These are phyloP conservation scores for Phanerodontia chrysosporium DNA, from an alignment of 768 basidiomycete genomes.

Conservation along the genomic window DNA sequence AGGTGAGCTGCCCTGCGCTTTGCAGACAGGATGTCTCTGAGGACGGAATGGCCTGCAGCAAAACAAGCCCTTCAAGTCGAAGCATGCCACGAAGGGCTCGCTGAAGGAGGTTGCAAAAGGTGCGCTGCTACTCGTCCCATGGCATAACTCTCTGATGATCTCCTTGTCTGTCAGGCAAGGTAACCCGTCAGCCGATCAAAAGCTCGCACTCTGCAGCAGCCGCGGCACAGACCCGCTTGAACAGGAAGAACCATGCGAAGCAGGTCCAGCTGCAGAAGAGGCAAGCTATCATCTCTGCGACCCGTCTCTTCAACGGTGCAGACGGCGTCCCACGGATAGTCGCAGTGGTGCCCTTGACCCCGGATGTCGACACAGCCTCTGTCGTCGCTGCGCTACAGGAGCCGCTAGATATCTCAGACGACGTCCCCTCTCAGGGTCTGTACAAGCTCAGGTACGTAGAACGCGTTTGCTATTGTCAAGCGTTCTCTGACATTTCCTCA, in stretches of 20 bases:
- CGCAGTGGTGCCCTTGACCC: constrained; percentile 79
- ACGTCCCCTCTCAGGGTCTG: constrained; percentile 45
- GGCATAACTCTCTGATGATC: not conserved
- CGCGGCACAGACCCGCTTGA: constrained; percentile 66
- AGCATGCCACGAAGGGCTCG: constrained; percentile 81
- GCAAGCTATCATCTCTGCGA: constrained; percentile 59
- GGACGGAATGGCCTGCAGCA: constrained; percentile 38
- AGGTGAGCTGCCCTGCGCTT: constrained; percentile 38
- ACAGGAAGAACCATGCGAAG: constrained; percentile 81
- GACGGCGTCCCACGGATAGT: constrained; percentile 84
- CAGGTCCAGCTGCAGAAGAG: constrained; percentile 76
- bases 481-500: constrained; percentile 26
- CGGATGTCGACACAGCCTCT: constrained; percentile 51
- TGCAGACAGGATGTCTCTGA: not conserved
- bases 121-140: constrained; percentile 18
- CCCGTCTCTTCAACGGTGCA: constrained; percentile 73
- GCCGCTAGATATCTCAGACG: constrained; percentile 50
- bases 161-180: constrained; percentile 42
- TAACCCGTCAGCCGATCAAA: constrained; percentile 54
- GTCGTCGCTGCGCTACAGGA: constrained; percentile 56
- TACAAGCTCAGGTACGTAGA: constrained; percentile 62
- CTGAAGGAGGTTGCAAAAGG: constrained; percentile 87
- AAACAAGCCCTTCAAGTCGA: constrained; percentile 93
- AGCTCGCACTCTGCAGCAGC: constrained; percentile 41
- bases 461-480: not conserved